These are phyloP conservation scores for Phytophthora multivora DNA, from an alignment of 352 stramenopile species.

Conservation along the genomic window DNA sequence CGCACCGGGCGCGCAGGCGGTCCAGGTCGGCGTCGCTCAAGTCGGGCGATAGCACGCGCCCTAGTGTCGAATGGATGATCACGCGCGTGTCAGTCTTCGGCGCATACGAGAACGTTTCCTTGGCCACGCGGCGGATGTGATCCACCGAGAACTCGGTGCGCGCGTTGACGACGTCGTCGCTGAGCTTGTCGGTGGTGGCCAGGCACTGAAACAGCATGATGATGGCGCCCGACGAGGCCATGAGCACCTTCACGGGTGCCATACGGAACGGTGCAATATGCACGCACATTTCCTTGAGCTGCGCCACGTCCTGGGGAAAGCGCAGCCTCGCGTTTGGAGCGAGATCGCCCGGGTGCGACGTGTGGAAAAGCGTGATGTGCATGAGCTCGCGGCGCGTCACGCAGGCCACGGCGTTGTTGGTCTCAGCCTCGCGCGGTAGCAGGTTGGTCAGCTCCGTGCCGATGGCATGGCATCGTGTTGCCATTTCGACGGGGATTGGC, in stretches of 20 bases:
- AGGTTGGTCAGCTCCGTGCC: constrained; percentile 51
- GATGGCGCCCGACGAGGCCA: constrained; percentile 66
- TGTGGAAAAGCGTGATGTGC: constrained; percentile 85
- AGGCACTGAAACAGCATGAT: constrained; percentile 71
- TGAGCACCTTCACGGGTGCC: constrained; percentile 52
- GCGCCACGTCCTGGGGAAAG: constrained; percentile 46
- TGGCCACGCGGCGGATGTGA: constrained; percentile 48
- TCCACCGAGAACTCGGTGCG: constrained; percentile 64
- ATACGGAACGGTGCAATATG: constrained; percentile 51
- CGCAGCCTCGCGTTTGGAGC: constrained; percentile 44
- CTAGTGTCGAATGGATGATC: constrained; percentile 79
- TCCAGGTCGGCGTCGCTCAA: constrained; percentile 40
- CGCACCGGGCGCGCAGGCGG: constrained; percentile 48
- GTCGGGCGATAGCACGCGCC: constrained; percentile 54
- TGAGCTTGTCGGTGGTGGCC: constrained; percentile 6
- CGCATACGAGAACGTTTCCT: constrained; percentile 52
- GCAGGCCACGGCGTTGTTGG: constrained; percentile 47
- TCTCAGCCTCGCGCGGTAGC: constrained; percentile 40
- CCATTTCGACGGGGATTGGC: constrained; percentile 42
- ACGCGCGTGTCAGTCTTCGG: constrained; percentile 48
- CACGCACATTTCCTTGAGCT: constrained; percentile 44
- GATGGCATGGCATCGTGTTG: constrained; percentile 41
- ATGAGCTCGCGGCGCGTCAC: constrained; percentile 71
- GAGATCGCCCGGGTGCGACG: constrained; percentile 68
- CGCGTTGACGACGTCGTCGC: constrained; percentile 27